These are phyloP conservation scores for Aureobasidium mangrovei DNA, from an alignment of 2,329 filamentous ascomycete genomes.

Conservation along the genomic window DNA sequence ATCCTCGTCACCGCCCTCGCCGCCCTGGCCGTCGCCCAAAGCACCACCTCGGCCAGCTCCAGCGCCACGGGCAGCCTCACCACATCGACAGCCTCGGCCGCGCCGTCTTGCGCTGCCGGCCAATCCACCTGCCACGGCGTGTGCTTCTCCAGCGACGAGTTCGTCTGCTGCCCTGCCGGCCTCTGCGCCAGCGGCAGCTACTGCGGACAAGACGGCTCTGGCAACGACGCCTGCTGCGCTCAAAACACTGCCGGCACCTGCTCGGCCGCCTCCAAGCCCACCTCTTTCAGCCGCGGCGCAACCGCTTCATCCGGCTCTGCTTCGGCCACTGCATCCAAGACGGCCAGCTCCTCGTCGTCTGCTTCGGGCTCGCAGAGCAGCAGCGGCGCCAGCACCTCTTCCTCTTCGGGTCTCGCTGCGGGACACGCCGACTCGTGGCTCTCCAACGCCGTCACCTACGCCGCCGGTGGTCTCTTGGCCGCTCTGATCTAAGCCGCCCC, in stretches of 20 bases:
- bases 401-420: constrained; percentile 7
- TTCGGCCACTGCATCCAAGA: constrained; percentile 4
- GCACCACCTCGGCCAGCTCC: neutral
- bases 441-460: constrained; percentile 10
- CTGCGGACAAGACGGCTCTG: constrained; percentile 8
- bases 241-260: constrained; percentile 13
- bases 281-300: constrained; percentile 6
- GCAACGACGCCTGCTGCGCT: constrained; percentile 13
- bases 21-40: constrained; percentile 7
- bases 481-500: constrained; percentile 1
- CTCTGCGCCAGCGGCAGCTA: constrained; percentile 11
- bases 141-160: constrained; percentile 4
- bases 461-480: constrained; percentile 7
- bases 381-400: constrained; percentile 1
- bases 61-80: constrained; percentile 10
- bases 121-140: constrained; percentile 13
- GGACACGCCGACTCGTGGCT: constrained; percentile 10
- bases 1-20: constrained; percentile 5
- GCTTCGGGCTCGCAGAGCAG: neutral
- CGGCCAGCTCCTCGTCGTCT: neutral
- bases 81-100: constrained; percentile 1
- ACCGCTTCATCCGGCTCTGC: constrained; percentile 4
- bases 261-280: constrained; percentile 10
- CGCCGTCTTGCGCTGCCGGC: constrained; percentile 8
- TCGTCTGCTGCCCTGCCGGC: constrained; percentile 9